These are phyloP conservation scores for Coemansia sp. DNA, from an alignment of 192 early-diverging fungal genomes.

Conservation along the genomic window DNA sequence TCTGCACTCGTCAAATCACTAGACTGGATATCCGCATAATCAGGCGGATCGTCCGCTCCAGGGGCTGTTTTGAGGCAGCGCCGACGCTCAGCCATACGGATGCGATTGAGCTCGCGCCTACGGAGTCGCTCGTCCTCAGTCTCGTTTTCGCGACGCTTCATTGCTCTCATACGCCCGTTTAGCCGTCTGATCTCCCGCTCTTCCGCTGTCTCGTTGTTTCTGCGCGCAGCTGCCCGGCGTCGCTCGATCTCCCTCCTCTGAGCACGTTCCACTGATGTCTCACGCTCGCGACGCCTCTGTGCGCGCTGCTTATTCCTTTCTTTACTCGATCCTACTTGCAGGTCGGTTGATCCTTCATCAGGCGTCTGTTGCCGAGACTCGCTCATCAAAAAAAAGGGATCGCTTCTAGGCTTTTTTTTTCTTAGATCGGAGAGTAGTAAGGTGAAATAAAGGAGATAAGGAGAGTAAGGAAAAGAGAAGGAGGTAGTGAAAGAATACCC, in stretches of 20 bases:
- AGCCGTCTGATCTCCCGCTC: constrained; percentile 20
- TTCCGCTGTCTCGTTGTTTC: constrained; percentile 17
- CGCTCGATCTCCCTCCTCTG: constrained; percentile 30
- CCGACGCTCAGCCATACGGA: constrained; percentile 29
- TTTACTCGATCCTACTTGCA: neutral
- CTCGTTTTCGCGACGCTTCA: constrained; percentile 25
- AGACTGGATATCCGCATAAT: neutral
- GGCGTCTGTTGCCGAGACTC: neutral
- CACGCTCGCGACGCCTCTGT: constrained; percentile 17
- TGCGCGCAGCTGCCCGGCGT: constrained; percentile 12
- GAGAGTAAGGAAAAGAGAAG: neutral
- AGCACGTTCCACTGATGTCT: constrained; percentile 18
- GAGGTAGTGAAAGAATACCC: neutral
- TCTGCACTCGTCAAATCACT: neutral
- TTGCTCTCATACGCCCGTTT: constrained; percentile 22
- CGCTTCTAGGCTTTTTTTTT: neutral
- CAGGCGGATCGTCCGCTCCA: neutral
- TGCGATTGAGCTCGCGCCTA: constrained; percentile 22
- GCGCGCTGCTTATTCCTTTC: constrained; percentile 29
- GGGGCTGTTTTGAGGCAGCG: neutral
- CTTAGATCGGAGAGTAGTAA: neutral
- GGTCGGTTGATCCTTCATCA: neutral
- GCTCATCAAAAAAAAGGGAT: neutral
- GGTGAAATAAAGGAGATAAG: neutral
- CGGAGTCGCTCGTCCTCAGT: constrained; percentile 23